A percentile compares a stretch with the other conserved stretches of the same genome.
Conservation (phyloP, 768 basidiomycete species). For the Pisolithus sp. region DNA sequence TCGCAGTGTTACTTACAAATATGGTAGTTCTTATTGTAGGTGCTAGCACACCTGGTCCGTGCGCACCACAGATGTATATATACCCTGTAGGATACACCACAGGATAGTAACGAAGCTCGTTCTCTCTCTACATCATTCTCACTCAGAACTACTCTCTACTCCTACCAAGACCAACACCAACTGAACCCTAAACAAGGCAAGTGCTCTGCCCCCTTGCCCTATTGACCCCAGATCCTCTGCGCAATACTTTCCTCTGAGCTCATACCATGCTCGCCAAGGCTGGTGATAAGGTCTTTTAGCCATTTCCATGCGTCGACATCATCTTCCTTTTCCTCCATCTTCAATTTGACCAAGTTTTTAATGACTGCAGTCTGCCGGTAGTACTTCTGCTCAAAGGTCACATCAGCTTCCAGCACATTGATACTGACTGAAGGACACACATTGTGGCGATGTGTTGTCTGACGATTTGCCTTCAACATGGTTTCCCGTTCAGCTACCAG, state of each 20-base stretch:
- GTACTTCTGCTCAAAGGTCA: slow-evolving; percentile 2
- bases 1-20: too few relatives aligned
- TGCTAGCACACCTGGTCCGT: too few relatives aligned
- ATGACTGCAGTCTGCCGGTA: background rate
- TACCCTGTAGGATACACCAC: too few relatives aligned
- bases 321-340: background rate
- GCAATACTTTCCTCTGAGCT: slow-evolving; percentile 13
- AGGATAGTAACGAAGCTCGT: too few relatives aligned
- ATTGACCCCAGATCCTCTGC: too few relatives aligned
- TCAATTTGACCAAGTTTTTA: background rate
- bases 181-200: too few relatives aligned
- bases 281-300: slow-evolving; percentile 1
- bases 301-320: slow-evolving; percentile 2
- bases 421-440: background rate
- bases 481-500: background rate
- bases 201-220: too few relatives aligned
- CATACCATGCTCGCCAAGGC: slow-evolving; percentile 8
- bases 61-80: too few relatives aligned
- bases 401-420: background rate
- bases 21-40: too few relatives aligned
- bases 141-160: too few relatives aligned
- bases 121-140: too few relatives aligned
- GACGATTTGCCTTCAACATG: background rate
- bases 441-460: slow-evolving; percentile 1
- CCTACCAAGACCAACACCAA: too few relatives aligned